These are phyloP conservation scores for Sporothrix pseudoabietina DNA, from an alignment of 2,329 filamentous ascomycete genomes.

Conservation along the genomic window DNA sequence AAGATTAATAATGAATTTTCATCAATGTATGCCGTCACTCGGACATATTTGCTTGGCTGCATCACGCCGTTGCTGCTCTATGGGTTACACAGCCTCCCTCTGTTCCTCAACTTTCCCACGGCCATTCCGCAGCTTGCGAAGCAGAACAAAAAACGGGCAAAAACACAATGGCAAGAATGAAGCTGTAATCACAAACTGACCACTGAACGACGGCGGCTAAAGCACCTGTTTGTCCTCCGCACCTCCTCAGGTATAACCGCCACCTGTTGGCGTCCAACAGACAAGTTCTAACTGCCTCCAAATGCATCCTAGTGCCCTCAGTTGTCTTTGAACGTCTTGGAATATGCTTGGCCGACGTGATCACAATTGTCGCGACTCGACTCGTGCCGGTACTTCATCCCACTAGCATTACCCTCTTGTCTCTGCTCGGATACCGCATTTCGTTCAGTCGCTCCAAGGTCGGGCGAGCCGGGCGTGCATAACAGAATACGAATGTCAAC, in stretches of 20 bases:
- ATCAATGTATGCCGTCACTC: not conserved
- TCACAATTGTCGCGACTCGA: not conserved
- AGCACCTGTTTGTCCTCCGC: not conserved
- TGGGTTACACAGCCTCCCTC: slow-evolving; percentile 21
- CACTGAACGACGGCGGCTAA: not conserved
- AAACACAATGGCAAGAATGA: not conserved
- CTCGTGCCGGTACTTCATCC: not conserved
- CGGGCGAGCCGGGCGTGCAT: not conserved
- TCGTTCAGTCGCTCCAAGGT: not conserved
- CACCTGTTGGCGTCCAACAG: not conserved
- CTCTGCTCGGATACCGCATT: not conserved
- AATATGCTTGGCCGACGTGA: not conserved
- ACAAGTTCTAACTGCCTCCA: not conserved
- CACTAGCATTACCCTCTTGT: not conserved
- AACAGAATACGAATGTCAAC: not conserved
- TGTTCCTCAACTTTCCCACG: not conserved
- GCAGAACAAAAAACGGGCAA: not conserved
- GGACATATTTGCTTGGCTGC: slow-evolving; percentile 13
- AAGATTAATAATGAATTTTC: too few relatives aligned
- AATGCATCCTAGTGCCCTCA: not conserved
- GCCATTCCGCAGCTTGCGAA: not conserved
- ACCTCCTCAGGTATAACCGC: not conserved
- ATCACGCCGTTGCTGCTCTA: not conserved
- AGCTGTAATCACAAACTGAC: not conserved
- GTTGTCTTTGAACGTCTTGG: not conserved